phyloP scores from a whole-genome alignment of 2,329 filamentous ascomycete genomes.

The Corinectria fuckeliana region DNA sequence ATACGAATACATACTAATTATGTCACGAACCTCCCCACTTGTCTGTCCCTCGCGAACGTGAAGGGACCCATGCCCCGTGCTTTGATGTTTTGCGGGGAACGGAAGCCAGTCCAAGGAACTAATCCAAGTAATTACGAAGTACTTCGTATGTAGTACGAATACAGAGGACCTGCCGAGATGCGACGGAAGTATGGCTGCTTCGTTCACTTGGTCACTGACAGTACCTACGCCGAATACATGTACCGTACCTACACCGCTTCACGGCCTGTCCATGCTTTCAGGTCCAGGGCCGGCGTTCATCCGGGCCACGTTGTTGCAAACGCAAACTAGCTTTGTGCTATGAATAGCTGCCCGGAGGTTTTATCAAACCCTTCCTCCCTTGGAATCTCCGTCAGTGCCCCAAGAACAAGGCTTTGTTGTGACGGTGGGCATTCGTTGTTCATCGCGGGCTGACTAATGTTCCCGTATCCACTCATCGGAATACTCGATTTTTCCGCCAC shows the following conservation, averaged over 20 bases:
- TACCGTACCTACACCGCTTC: no score
- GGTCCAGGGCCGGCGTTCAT: no score
- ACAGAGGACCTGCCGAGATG: not conserved
- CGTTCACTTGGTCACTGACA: not conserved
- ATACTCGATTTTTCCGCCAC: constrained; percentile 2
- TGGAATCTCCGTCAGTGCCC: not conserved
- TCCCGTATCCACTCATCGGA: not conserved
- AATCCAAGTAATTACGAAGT: not conserved
- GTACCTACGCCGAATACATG: no score
- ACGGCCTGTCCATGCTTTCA: not conserved
- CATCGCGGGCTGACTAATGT: constrained; percentile 4
- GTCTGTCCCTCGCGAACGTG: not conserved
- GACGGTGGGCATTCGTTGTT: not conserved
- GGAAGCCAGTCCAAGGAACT: not conserved
- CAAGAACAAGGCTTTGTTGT: not conserved
- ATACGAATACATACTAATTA: no score
- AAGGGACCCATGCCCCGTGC: not conserved
- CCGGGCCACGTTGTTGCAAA: no score
- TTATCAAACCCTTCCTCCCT: not conserved
- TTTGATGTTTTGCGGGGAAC: not conserved
- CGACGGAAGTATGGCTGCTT: not conserved
- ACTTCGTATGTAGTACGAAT: not conserved
- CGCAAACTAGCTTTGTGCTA: no score
- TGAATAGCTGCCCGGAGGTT: not conserved
- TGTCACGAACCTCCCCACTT: not conserved